Conservation (phyloP, 75 land plant genomes). For the Adiantum capillusveneris region DNA sequence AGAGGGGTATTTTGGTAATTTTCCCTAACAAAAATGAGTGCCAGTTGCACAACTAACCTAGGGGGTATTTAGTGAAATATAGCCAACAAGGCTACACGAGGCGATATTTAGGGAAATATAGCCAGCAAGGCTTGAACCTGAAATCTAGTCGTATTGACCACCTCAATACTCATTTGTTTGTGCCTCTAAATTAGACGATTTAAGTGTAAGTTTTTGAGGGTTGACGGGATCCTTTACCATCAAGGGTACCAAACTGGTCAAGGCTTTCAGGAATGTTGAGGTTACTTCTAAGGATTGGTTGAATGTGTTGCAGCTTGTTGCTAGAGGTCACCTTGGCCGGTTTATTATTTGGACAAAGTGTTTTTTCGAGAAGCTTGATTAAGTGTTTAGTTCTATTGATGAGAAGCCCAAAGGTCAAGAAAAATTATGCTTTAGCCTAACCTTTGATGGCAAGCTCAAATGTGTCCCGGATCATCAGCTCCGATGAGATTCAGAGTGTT, state of each 20-base stretch:
- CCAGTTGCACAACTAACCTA: too few relatives aligned
- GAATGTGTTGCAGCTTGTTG: slow-evolving; percentile 15
- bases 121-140: too few relatives aligned
- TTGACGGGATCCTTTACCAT: too few relatives aligned
- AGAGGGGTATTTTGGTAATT: too few relatives aligned
- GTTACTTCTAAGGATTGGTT: slow-evolving; percentile 6
- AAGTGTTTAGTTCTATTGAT: slow-evolving; percentile 14
- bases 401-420: slow-evolving; percentile 10
- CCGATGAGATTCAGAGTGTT: slow-evolving; percentile 12
- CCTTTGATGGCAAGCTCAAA: slow-evolving; percentile 17
- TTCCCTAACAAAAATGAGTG: too few relatives aligned
- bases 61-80: too few relatives aligned
- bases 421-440: slow-evolving; percentile 7
- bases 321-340: slow-evolving; percentile 11
- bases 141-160: too few relatives aligned
- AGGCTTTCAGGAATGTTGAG: slow-evolving; percentile 16
- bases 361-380: slow-evolving; percentile 13
- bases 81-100: too few relatives aligned
- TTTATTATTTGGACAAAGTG: slow-evolving; percentile 16
- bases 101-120: too few relatives aligned
- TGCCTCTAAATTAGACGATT: too few relatives aligned
- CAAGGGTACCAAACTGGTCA: slow-evolving; percentile 18
- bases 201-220: too few relatives aligned
- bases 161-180: too few relatives aligned
- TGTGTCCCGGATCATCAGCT: slow-evolving; percentile 15